Percentiles rank a stretch among this genome's conserved stretches.
Conservation (phyloP, 805 yeast genomes). For the Candida easanensis region DNA sequence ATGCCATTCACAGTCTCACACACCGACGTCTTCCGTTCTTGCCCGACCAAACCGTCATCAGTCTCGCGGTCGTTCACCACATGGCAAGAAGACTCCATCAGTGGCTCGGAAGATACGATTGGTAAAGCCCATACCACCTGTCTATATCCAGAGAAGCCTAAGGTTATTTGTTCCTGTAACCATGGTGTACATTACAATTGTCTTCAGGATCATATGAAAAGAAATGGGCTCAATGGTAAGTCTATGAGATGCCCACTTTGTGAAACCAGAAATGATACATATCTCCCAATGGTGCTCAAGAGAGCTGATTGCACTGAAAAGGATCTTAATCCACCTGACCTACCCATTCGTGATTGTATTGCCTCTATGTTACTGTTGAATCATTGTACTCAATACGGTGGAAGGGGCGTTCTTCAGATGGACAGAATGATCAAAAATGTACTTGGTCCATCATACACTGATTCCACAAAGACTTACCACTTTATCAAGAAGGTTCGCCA, state of each 20-base stretch:
- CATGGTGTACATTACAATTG: constrained; percentile 90
- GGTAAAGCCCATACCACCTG: constrained; percentile 21
- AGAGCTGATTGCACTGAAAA: constrained; percentile 28
- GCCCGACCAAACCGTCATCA: constrained; percentile 14
- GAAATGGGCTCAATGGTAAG: constrained; percentile 45
- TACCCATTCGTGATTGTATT: not conserved
- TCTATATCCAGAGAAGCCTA: constrained; percentile 1
- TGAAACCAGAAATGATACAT: constrained; percentile 75
- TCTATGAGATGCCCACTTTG: constrained; percentile 80
- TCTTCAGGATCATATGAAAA: constrained; percentile 58
- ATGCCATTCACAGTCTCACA: constrained; percentile 48
- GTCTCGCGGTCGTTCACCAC: constrained; percentile 16
- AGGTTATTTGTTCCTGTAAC: constrained; percentile 64
- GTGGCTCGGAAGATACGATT: constrained; percentile 25
- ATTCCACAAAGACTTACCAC: not conserved
- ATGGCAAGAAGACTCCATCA: constrained; percentile 25
- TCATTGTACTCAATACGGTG: not conserved
- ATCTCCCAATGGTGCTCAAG: constrained; percentile 54
- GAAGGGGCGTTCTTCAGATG: constrained; percentile 4
- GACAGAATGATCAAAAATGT: constrained; percentile 2
- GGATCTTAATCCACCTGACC: constrained; percentile 16
- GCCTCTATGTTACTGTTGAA: not conserved
- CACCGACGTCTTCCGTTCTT: constrained; percentile 28
- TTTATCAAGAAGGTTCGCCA: constrained; percentile 2
- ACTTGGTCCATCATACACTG: not conserved